Evolutionary conservation across 257 asterid species (phyloP).

Genomic region (Avicennia marina): DNA sequence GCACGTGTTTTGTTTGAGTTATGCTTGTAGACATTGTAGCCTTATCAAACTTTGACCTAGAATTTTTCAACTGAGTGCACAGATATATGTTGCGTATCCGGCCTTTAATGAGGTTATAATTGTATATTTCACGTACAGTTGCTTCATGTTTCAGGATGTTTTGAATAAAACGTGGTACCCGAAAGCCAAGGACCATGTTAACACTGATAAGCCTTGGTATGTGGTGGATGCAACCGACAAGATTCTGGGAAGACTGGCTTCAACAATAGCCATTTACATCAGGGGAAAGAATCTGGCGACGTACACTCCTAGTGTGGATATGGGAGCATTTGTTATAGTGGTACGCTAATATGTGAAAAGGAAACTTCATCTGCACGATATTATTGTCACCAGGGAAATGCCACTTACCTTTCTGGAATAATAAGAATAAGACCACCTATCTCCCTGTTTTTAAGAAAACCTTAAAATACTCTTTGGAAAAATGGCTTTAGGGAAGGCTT

Average conservation of each 20-base stretch:
- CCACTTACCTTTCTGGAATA: too few relatives aligned
- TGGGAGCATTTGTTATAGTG: constrained; percentile 96
- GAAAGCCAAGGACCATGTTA: constrained; percentile 81
- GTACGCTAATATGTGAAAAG: constrained; percentile 28
- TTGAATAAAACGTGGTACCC: constrained; percentile 98
- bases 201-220: constrained; percentile 82
- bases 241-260: constrained; percentile 90
- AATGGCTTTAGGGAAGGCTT: not conserved
- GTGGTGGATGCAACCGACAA: constrained; percentile 87
- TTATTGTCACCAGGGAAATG: too few relatives aligned
- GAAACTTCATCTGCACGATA: not conserved
- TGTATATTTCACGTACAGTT: constrained; percentile 8
- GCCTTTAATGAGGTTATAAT: not conserved
- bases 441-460: not conserved
- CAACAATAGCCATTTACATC: constrained; percentile 80
- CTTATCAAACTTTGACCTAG: too few relatives aligned
- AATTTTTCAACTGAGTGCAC: constrained; percentile 1
- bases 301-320: constrained; percentile 93
- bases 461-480: not conserved
- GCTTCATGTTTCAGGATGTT: constrained; percentile 53
- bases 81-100: not conserved
- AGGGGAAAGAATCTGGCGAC: constrained; percentile 92
- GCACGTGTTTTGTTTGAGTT: not conserved
- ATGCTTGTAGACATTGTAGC: not conserved
- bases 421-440: too few relatives aligned